Base-by-base conservation (phyloP, 2,329 filamentous ascomycete species). In the Epichloe sibirici region DNA sequence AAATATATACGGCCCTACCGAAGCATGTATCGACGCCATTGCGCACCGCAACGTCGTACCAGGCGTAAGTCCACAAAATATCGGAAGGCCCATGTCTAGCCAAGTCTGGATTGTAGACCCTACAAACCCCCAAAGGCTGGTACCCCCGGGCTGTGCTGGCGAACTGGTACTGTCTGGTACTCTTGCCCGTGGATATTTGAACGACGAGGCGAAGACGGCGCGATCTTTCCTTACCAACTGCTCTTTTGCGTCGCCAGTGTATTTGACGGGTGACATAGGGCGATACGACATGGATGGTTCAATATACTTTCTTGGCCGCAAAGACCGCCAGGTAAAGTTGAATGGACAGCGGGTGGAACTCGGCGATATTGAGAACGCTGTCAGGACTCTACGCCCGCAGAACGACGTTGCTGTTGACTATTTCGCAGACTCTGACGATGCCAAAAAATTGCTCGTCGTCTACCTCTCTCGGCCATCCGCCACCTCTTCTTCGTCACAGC, bases 141-240 rank as follows among this genome's bases (percentile, higher is more conserved):
- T 49, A 7, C 48, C 55, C 1, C 48, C 51, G 5, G 53, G 53
- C 11, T 55, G 51, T 12, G 37, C 52, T 2, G 53, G 55, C 12
- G 55, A 57, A 28, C 31, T 57, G 2, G 52, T 53, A 54, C 57
- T 3, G 47, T 79, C 7, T 73, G 71, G 37, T 15, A 39, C 37
- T 9, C 9, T 39, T 5, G 37, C 37, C 25, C 64, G 70, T 28
- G 74, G 74, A 40, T 80, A 79, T 51, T 51, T 59, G 4, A 51
- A 53, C 3, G 55, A 59, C 25, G 25, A 47, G 2, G 43, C 44
- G 15, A 56, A 52, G 42, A 58, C 57, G 1, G 37, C 37, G n/a
- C 37, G 37, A 39, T 15, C 37, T 39, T 39, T 39, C 37, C 37
- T 39, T 5, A 5, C 37, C 2, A n/a, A 39, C n/a, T 39, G 37